phyloP scores from a whole-genome alignment of 2,329 filamentous ascomycete genomes.

The Beauveria bassiana region DNA sequence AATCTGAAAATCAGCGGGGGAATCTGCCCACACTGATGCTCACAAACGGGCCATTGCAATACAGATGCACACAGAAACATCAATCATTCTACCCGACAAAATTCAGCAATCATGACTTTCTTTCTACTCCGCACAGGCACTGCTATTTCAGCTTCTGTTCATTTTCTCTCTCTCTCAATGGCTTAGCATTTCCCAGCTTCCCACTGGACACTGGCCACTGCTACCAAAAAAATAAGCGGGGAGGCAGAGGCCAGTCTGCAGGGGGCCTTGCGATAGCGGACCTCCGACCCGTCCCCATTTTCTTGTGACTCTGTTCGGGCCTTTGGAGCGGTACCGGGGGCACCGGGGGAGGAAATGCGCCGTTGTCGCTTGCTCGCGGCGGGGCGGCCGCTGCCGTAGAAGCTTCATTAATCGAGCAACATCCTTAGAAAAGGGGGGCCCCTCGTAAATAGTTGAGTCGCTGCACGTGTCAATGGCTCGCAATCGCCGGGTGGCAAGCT shows the following conservation, averaged over 20 bases:
- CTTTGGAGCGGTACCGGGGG: slow-evolving; percentile 10
- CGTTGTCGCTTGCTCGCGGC: background rate
- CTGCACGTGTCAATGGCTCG: too few relatives aligned
- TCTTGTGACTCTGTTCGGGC: background rate
- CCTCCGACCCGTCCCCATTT: background rate
- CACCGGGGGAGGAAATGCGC: background rate
- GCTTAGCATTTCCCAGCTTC: background rate
- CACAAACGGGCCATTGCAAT: too few relatives aligned
- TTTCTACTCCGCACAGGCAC: too few relatives aligned
- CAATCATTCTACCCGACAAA: too few relatives aligned
- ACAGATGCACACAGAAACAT: background rate
- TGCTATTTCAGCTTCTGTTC: too few relatives aligned
- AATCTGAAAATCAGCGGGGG: slow-evolving; percentile 1
- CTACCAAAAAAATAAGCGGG: background rate
- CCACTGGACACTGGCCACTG: background rate
- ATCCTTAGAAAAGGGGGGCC: too few relatives aligned
- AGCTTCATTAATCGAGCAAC: too few relatives aligned
- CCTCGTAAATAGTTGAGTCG: too few relatives aligned
- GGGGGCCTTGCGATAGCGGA: slow-evolving; percentile 6
- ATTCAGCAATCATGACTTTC: too few relatives aligned
- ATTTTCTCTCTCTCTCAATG: background rate
- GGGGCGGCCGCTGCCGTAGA: background rate
- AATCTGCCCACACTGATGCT: background rate
- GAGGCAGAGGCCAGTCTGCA: background rate
- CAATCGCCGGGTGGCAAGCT: too few relatives aligned